Evolutionary conservation across 176 grass and related monocot genomes (phyloP).

Genomic region (Rhynchospora tenuis): DNA sequence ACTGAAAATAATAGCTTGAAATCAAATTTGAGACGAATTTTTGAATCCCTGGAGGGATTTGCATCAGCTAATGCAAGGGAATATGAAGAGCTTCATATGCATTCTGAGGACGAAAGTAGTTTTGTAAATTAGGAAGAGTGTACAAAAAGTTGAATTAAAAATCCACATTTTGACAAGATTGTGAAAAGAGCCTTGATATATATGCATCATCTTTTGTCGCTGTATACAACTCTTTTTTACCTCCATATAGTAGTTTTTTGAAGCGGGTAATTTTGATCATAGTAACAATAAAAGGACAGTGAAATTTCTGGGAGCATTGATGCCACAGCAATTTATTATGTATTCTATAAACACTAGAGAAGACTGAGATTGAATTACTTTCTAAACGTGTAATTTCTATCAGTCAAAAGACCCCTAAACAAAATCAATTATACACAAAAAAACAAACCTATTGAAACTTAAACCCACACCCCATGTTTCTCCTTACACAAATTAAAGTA

Average conservation of each 20-base stretch:
- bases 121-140: neutral
- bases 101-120: conserved; percentile 35
- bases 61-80: conserved; percentile 23
- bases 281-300: neutral
- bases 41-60: conserved; percentile 60
- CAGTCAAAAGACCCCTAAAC: conserved; percentile 12
- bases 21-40: conserved; percentile 30
- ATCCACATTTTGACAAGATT: neutral
- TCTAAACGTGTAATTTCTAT: conserved; percentile 7
- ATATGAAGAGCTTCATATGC: conserved; percentile 38
- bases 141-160: neutral
- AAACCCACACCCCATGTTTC: neutral
- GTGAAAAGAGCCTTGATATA: neutral
- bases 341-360: neutral
- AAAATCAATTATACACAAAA: conserved; percentile 27
- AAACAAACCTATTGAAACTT: neutral
- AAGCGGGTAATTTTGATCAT: neutral
- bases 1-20: conserved; percentile 33
- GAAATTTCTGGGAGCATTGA: neutral
- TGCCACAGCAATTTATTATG: neutral
- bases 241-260: neutral
- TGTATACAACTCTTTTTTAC: neutral
- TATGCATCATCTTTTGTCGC: neutral
- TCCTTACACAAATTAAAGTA: neutral
- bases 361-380: conserved; percentile 8